Base-by-base conservation (phyloP, 192 early-diverging fungal species). In the Coemansia sp. region DNA sequence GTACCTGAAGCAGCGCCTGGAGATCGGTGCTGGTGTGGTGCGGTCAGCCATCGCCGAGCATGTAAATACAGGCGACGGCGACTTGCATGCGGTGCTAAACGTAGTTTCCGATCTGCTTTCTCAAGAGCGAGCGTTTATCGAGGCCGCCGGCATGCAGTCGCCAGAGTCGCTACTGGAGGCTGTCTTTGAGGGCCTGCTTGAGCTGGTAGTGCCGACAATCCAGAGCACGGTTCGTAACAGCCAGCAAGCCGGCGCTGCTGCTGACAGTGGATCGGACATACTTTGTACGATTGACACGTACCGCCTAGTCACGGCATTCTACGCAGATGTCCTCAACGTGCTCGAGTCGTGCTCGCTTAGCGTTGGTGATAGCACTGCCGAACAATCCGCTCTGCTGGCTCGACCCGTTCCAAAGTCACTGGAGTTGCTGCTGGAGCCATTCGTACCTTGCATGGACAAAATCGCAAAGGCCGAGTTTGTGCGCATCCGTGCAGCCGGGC, bases 121-220 rank as follows among this genome's bases (percentile, higher is more conserved):
- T 13, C 66, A 59, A 13, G 78, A 81, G 35, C 69, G 73, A 14
- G 56, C 43, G 6, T 67, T 81, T 57, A 42, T 69, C n/a, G 73
- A 75, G 47, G 66, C 73, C 3, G 64, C 59, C 9, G 73, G 62
- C 3, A 33, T 64, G 9, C 55, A 64, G 33, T 41, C 21, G 31
- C 38, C 65, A 6, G 66, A 53, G n/a, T 61, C 39, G 0, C 11
- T 81, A 38, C 45, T 68, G 31, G 70, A 72, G 14, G 47, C 53
- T 26, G 47, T 75, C 6, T 28, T 75, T 38, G 63, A 41, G 16
- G 38, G 45, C 20, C 61, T 56, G 12, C 33, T 61, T 10, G 63
- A 69, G 34, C 45, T 73, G 18, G 23, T 75, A 20, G 65, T 58
- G 47, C 68, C 77, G 11, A 31, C 35, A 4, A 31, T 80, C 21